Evolutionary conservation across 805 yeast genomes (phyloP).

Genomic region (Zygoascus biomembranicola): DNA sequence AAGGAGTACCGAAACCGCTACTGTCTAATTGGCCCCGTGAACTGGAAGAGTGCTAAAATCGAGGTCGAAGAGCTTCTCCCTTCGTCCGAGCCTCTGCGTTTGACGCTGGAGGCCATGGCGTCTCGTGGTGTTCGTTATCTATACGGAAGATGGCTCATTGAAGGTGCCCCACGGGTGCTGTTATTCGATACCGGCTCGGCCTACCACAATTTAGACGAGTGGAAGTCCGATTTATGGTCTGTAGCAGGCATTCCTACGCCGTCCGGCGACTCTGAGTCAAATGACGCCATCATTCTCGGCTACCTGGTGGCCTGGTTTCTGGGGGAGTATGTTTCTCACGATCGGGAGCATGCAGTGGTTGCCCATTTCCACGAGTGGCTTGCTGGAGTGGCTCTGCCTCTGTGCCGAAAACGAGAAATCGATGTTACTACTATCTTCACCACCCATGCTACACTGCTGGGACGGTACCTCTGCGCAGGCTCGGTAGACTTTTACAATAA

Average conservation of each 20-base stretch:
- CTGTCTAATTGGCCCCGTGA: conserved; percentile 79
- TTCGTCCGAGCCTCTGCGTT: conserved; percentile 40
- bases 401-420: conserved; percentile 82
- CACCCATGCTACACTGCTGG: conserved; percentile 92
- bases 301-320: conserved; percentile 94
- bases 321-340: conserved; percentile 84
- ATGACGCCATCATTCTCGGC: conserved; percentile 88
- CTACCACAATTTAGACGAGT: conserved; percentile 60
- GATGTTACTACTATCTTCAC: conserved; percentile 95
- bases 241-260: conserved; percentile 92
- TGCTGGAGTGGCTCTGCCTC: conserved; percentile 91
- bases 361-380: conserved; percentile 98
- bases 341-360: conserved; percentile 79
- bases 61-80: conserved; percentile 67
- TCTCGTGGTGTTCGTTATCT: conserved; percentile 73
- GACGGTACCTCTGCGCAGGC: conserved; percentile 94
- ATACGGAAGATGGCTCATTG: conserved; percentile 95
- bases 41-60: conserved; percentile 59
- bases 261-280: conserved; percentile 76
- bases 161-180: conserved; percentile 92
- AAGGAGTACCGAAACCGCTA: conserved; percentile 87
- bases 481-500: conserved; percentile 93
- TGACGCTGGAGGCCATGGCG: conserved; percentile 68
- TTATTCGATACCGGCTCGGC: conserved; percentile 83
- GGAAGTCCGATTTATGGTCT: conserved; percentile 92